Base-by-base conservation (phyloP, 306 rosid species). In the Castanea sativa region DNA sequence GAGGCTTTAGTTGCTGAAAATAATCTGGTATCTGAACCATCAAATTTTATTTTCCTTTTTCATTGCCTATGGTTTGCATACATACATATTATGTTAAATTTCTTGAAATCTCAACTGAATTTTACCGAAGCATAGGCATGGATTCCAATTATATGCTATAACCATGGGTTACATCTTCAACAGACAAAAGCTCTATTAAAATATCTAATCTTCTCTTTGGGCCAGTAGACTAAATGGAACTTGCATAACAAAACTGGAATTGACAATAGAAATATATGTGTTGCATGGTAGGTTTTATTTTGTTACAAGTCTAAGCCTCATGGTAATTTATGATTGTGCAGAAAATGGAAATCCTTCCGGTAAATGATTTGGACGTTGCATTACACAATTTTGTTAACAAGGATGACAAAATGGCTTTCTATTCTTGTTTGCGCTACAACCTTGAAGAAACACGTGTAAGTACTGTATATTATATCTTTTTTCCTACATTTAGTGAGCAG, bases 321-420 rank as follows among this genome's bases (percentile, higher is more conserved):
- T 81, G 78, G 41, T 79, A 55, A 78, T 72, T 29, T 78, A 52
- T 69, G 33, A 57, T 81, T 81, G 64, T 83, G 82, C 94, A 95
- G 99, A 95, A 95, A 92, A 95, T 93, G 97, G 99, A 95, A 92
- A 91, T 95, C 84, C 93, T 95, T 82, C 98, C 99, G 3, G 97
- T 95, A 86, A 91, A 92, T 80, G 97, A 95, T 85, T 83, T 95
- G 94, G 98, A 89, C 71, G 86, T 92, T 86, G 99, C 99, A 43
- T 85, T 95, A 73, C 99, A 92, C 78, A 79, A 89, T 86, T 92
- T 92, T 83, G 99, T 92, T 77, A 93, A 86, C 85, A 91, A 95
- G 88, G 99, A 95, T 83, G 98, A 95, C 52, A 95, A 90, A 87
- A 85, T 78, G 91, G 98, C 99, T 79, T 95, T 95, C 85, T 91